Base-by-base conservation (phyloP, 2,329 filamentous ascomycete genomes). In the Cercospora zeae-maydis region DNA sequence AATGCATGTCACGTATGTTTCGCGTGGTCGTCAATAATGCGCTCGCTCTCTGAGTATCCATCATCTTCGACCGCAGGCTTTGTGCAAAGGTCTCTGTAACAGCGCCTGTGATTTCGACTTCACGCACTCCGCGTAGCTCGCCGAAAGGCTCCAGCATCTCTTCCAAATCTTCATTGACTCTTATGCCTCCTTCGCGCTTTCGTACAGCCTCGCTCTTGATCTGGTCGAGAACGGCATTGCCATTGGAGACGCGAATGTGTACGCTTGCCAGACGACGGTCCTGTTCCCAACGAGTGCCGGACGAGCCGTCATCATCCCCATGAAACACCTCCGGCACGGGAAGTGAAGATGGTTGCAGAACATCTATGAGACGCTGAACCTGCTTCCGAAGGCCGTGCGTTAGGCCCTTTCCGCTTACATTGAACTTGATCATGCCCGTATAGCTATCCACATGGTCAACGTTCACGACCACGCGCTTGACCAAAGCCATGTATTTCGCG, bases 401-500 rank as follows among this genome's bases (percentile, higher is more conserved):
- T 37, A 82, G 66, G 0, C 79, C 79, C 27, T 74, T 70, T 0
- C 79, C 80, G 1, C 76, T 74, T n/a, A 78, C 79, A 66, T 82
- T 82, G 67, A 78, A 82, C 67, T 82, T 82, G 63, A 82, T 79
- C 80, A 81, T 81, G 3, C 79, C 80, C 0, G 78, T 81, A 58
- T 82, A 82, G 42, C 75, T 74, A 66, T 82, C 81, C 27, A 81
- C 78, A 58, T 78, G 77, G 70, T 82, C 78, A 2, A 83, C 74
- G 52, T 77, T 78, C 8, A 83, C 69, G 45, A 80, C 61, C 36
- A 79, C 77, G 31, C 76, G 73, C 67, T 73, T 77, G 7, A 83
- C 75, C 19, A 77, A 66, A 49, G 75, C 54, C 57, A 81, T 58
- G 66, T 81, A 81, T 34, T 73, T 69, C 63, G 72, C 68, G 5